phyloP scores from a whole-genome alignment of 768 basidiomycete genomes.

The Lentinula edodes region DNA sequence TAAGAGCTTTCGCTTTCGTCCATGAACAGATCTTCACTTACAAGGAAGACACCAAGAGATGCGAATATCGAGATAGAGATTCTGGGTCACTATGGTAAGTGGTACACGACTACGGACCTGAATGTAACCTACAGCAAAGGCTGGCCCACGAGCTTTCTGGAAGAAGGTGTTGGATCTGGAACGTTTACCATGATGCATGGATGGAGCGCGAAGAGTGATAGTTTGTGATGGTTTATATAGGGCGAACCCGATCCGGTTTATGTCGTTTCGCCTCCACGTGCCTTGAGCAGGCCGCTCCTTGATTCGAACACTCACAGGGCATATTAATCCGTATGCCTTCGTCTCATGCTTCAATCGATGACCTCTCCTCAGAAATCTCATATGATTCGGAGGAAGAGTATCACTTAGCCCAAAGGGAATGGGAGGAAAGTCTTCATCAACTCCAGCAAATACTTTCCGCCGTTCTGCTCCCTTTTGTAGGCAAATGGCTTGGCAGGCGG shows the following conservation, averaged over 20 bases:
- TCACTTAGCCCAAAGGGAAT: slow-evolving; percentile 79
- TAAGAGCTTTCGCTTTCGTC: slow-evolving; percentile 2
- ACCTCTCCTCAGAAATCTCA: slow-evolving; percentile 46
- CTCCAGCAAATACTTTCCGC: slow-evolving; percentile 75
- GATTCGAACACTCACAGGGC: slow-evolving; percentile 1
- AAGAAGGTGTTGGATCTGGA: slow-evolving; percentile 21
- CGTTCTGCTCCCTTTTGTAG: slow-evolving; percentile 79
- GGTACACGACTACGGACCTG: background rate
- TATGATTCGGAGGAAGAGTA: slow-evolving; percentile 61
- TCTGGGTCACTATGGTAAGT: background rate
- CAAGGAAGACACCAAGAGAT: slow-evolving; percentile 81
- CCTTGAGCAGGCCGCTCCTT: background rate
- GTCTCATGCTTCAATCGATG: slow-evolving; percentile 60
- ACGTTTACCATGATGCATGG: slow-evolving; percentile 52
- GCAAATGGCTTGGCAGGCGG: slow-evolving; percentile 82
- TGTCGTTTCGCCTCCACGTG: background rate
- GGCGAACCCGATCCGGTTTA: background rate
- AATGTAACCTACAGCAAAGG: slow-evolving; percentile 58
- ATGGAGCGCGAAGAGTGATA: slow-evolving; percentile 15
- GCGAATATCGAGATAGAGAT: slow-evolving; percentile 63
- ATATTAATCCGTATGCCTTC: slow-evolving; percentile 41
- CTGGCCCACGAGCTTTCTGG: slow-evolving; percentile 66
- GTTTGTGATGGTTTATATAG: slow-evolving; percentile 12
- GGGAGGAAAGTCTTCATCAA: slow-evolving; percentile 87
- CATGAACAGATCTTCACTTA: slow-evolving; percentile 30